Percentiles rank a stretch among this genome's conserved stretches.
Conservation (phyloP, 495 filamentous ascomycete species). For the Platismatia glauca region DNA sequence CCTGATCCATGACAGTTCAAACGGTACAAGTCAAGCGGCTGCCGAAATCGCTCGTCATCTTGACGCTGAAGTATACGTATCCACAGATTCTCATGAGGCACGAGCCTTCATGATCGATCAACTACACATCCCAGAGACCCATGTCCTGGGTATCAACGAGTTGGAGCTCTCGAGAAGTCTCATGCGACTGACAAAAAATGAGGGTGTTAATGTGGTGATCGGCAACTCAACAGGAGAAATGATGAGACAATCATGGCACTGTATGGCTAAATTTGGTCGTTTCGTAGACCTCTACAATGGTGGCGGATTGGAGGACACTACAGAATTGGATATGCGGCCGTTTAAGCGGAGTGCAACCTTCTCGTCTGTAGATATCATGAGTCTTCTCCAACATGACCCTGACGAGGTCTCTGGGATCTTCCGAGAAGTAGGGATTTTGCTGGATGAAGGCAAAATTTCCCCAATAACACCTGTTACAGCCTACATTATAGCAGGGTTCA, state of each 20-base stretch:
- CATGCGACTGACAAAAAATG: constrained; percentile 36
- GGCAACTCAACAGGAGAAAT: constrained; percentile 44
- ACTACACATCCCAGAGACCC: constrained; percentile 30
- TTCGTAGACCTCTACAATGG: constrained; percentile 42
- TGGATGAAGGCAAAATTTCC: constrained; percentile 1
- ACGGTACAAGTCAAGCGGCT: constrained; percentile 26
- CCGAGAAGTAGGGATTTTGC: constrained; percentile 5
- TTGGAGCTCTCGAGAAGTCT: constrained; percentile 37
- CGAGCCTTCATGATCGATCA: constrained; percentile 27
- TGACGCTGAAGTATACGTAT: constrained; percentile 31
- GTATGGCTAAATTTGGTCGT: constrained; percentile 44
- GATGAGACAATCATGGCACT: constrained; percentile 42
- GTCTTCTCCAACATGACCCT: not conserved
- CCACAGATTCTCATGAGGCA: constrained; percentile 36
- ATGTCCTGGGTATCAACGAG: constrained; percentile 43
- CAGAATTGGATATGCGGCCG: constrained; percentile 34
- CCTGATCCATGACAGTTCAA: constrained; percentile 35
- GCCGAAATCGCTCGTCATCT: constrained; percentile 20
- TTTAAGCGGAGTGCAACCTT: constrained; percentile 38
- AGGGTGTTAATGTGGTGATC: constrained; percentile 45
- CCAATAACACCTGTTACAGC: constrained; percentile 15
- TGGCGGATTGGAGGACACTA: constrained; percentile 30
- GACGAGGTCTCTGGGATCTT: not conserved
- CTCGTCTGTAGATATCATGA: constrained; percentile 32
- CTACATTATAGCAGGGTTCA: constrained; percentile 20